These are phyloP conservation scores for Priceomyces medius DNA, from an alignment of 805 yeast genomes.

Conservation along the genomic window DNA sequence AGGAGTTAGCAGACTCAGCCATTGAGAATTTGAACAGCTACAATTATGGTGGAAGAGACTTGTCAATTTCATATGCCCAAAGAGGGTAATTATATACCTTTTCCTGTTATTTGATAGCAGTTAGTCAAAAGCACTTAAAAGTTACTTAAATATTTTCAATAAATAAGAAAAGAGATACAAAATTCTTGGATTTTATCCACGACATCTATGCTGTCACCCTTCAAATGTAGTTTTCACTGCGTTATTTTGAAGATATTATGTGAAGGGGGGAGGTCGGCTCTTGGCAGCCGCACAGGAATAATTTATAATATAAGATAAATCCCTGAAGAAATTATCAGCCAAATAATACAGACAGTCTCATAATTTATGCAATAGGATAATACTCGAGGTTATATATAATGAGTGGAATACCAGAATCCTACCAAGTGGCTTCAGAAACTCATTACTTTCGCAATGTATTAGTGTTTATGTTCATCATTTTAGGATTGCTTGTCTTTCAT, in stretches of 20 bases:
- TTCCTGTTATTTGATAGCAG: not conserved
- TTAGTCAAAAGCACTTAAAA: not conserved
- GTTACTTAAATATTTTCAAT: too few relatives aligned
- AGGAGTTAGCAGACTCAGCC: constrained; percentile 70
- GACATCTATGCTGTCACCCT: too few relatives aligned
- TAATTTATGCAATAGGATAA: not conserved
- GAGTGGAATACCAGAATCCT: not conserved
- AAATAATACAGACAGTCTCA: too few relatives aligned
- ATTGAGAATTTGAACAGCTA: constrained; percentile 74
- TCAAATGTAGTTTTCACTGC: too few relatives aligned
- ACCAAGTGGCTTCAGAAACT: constrained; percentile 6
- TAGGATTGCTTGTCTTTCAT: constrained; percentile 25
- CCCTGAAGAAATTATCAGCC: too few relatives aligned
- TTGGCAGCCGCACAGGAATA: not conserved
- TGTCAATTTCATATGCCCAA: constrained; percentile 67
- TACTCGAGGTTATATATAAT: not conserved
- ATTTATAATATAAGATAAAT: not conserved
- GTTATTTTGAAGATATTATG: too few relatives aligned
- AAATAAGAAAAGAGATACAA: too few relatives aligned
- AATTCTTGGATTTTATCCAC: too few relatives aligned
- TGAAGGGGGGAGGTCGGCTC: too few relatives aligned
- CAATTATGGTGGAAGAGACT: constrained; percentile 78
- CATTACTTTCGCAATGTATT: constrained; percentile 9
- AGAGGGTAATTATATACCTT: constrained; percentile 7
- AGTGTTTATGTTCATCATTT: constrained; percentile 6